Percentiles rank a stretch among this genome's conserved stretches.
These are phyloP conservation scores for Xanthoparmelia taractica DNA, from an alignment of 495 filamentous ascomycete genomes.

Conservation along the genomic window DNA sequence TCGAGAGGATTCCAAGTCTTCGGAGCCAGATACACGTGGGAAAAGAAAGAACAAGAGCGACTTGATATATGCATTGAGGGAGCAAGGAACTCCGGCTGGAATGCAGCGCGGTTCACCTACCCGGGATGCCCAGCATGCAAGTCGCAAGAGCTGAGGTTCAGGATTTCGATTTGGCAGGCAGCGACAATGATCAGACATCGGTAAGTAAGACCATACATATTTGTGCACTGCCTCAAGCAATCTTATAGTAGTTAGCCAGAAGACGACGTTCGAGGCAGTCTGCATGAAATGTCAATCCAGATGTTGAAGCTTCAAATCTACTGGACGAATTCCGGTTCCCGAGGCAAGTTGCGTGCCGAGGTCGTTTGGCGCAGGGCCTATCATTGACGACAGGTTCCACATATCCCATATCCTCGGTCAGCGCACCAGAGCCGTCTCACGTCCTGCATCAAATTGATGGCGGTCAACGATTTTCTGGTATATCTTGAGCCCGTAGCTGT, in stretches of 20 bases:
- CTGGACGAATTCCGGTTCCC: no score
- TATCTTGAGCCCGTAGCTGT: no score
- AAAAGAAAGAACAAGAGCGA: not conserved
- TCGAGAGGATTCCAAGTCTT: not conserved
- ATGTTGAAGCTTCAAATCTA: not conserved
- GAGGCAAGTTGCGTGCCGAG: no score
- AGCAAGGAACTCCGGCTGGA: not conserved
- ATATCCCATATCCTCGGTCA: no score
- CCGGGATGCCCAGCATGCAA: not conserved
- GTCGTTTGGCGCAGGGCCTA: no score
- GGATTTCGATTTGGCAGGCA: not conserved
- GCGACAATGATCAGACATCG: not conserved
- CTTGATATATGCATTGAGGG: not conserved
- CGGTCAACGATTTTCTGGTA: no score
- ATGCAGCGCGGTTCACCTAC: no score
- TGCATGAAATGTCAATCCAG: no score
- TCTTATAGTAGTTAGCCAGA: not conserved
- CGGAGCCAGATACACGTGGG: not conserved
- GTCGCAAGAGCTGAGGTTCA: not conserved
- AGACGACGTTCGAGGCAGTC: not conserved
- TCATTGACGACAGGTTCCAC: no score
- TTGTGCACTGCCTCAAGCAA: not conserved
- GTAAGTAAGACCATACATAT: not conserved
- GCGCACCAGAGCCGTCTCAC: no score
- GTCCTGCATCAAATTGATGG: no score